Evolutionary conservation across 2,329 filamentous ascomycete genomes (phyloP), one percentile per base, ranked within the genome.

Genomic region (Chaetothyriales sp.): DNA sequence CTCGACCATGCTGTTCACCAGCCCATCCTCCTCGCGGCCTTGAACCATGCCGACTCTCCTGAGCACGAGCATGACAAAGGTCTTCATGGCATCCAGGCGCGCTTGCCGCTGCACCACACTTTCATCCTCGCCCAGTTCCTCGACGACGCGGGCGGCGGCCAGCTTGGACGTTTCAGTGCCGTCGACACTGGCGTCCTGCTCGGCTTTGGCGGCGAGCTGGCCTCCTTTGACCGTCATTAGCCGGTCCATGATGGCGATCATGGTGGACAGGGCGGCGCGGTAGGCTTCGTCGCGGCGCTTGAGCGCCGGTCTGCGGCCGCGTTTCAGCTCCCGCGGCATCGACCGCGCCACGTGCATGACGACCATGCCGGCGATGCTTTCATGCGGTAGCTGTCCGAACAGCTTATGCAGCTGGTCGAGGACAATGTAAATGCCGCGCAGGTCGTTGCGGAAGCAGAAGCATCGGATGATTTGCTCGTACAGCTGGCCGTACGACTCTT

Each of bases 391-490:
- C 48, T 70, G 66, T 29, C 66, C 64, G 51, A 77, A 77, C 4
- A 61, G 58, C 18, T 66, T 56, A 47, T 67, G 66, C 61, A 78
- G 60, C 1, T 70, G 69, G 49, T 70, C 66, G 10, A 78, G 62
- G 1, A 73, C 73, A 29, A 77, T 70, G 19, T 77, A 64, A 2
- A 70, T 73, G 29, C 73, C 76, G 2, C 67, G 56, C 13, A 73
- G 64, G 56, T 78, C 76, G 47, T 72, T 67, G 1, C 67, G 68
- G 6, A 75, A 63, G 54, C 72, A 74, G 61, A 78, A 76, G 57
- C 70, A 73, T 29, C 72, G 67, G 25, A 77, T 68, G 46, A 78
- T 74, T 52, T 72, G 68, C 55, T 77, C 69, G 54, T 78, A 77
- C 2, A 78, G 58, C 18, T 63, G 60, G 18, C 45, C 51, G 22